Evolutionary conservation across 208 protist genomes (phyloP).

Genomic region (Leptomonas seymouri): DNA sequence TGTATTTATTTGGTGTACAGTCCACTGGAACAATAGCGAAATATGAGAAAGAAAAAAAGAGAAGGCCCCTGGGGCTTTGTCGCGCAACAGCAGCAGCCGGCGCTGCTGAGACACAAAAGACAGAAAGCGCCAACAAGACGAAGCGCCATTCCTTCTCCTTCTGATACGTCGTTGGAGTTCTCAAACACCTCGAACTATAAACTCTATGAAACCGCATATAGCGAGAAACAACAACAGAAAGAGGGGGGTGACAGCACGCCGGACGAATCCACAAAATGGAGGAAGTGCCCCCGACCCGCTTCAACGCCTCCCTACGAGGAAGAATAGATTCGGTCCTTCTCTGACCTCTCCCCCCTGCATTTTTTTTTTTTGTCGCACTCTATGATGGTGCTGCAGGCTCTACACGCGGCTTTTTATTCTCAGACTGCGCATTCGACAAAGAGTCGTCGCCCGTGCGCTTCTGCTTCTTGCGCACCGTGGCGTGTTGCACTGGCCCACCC

Average conservation of each 20-base stretch:
- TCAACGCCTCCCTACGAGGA: too few species aligned
- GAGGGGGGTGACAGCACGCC: too few species aligned
- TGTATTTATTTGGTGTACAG: too few species aligned
- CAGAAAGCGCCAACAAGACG: not conserved
- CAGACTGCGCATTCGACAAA: slow-evolving; percentile 26
- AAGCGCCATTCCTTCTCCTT: not conserved
- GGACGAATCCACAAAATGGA: not conserved
- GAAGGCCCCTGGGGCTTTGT: too few species aligned
- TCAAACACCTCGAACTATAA: too few species aligned
- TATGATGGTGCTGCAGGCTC: slow-evolving; percentile 30
- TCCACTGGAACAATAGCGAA: too few species aligned
- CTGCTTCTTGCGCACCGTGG: slow-evolving; percentile 72
- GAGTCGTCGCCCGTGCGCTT: slow-evolving; percentile 41
- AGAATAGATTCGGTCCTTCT: too few species aligned
- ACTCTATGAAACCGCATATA: not conserved
- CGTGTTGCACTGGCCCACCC: slow-evolving; percentile 51
- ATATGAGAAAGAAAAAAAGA: too few species aligned
- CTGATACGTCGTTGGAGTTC: not conserved
- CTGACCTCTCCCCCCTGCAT: too few species aligned
- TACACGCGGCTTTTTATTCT: slow-evolving; percentile 32
- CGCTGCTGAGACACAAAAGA: slow-evolving; percentile 1
- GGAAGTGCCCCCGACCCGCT: not conserved
- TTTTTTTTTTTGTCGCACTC: not conserved
- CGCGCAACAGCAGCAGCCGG: too few species aligned
- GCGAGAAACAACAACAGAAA: slow-evolving; percentile 1